Evolutionary conservation across 2,329 filamentous ascomycete genomes (phyloP), one percentile per base, ranked within the genome.

Genomic region (Xenoacremonium recifei): DNA sequence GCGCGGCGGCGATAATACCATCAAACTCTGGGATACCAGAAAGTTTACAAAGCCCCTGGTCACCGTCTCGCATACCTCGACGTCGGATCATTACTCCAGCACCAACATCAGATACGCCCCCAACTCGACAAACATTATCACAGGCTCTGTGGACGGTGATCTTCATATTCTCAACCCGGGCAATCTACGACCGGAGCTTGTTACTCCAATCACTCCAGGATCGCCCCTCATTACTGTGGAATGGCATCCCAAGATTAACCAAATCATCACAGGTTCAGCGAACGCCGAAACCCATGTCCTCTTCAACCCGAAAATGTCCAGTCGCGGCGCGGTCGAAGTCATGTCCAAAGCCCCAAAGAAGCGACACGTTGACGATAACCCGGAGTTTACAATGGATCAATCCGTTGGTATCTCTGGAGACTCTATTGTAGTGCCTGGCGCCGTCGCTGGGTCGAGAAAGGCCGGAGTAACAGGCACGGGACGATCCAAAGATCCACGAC

Each of bases 1-100:
- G 1, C 78, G 90, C 53, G 93, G 93, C 41, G 92, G 91, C 37
- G 93, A 99, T 65, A 82, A 95, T 60, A 78, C 87, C 2, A 92
- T 99, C 66, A 97, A 97, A 69, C 76, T 96, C 2, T 99, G 93
- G 93, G 93, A 99, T 63, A 95, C 85, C 3, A 82, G 93, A 44
- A 97, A 96, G 60, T 95, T 99, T 74, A 97, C 93, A 63, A 76
- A 85, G 43, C 89, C 93, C 4, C 77, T 99, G 12, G 88, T 89
- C 35, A 87, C 84, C 2, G 81, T 89, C 13, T 71, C 84, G 5
- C 90, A 96, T 64, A 67, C 79, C 2, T 95, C 92, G 1, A 95
- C 88, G 12, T 92, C 89, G 2, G 82, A 84, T 44, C 84, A 90
- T 57, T 95, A 88, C 62, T 80, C 87, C 1, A 91, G 88, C 45